phyloP scores from a whole-genome alignment of 1,139 yeast species.

The Kodamaea sp. region DNA sequence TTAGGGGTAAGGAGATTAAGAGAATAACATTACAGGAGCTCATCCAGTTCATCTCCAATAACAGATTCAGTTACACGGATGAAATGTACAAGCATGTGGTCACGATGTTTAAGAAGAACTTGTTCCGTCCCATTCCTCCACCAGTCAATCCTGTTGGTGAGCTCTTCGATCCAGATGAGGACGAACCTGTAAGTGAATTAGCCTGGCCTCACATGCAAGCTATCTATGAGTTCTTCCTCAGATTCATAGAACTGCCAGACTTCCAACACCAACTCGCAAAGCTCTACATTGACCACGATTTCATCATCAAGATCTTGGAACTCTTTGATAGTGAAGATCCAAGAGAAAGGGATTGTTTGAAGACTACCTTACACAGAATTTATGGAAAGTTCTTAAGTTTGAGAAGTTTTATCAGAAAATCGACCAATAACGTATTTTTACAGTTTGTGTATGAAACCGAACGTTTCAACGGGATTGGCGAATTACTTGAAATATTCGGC shows the following conservation, averaged over 20 bases:
- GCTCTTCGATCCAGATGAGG: constrained; percentile 96
- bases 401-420: constrained; percentile 87
- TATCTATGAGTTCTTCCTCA: constrained; percentile 88
- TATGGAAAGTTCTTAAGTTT: constrained; percentile 92
- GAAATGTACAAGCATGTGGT: constrained; percentile 89
- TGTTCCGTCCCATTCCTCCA: constrained; percentile 96
- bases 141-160: constrained; percentile 98
- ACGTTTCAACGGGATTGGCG: constrained; percentile 94
- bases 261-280: constrained; percentile 93
- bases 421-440: constrained; percentile 87
- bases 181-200: constrained; percentile 93
- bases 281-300: constrained; percentile 89
- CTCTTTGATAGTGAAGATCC: constrained; percentile 96
- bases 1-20: constrained; percentile 90
- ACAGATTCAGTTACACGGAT: constrained; percentile 83
- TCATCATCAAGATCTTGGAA: constrained; percentile 77
- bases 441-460: constrained; percentile 96
- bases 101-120: constrained; percentile 82
- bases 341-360: constrained; percentile 90
- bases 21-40: constrained; percentile 84
- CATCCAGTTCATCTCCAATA: constrained; percentile 80
- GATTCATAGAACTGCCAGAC: constrained; percentile 93
- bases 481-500: constrained; percentile 90
- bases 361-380: constrained; percentile 91
- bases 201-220: constrained; percentile 99